A percentile compares a stretch with the other conserved stretches of the same genome.
Conservation (phyloP, 129 eudicot genomes). For the Ambrosia trifida region DNA sequence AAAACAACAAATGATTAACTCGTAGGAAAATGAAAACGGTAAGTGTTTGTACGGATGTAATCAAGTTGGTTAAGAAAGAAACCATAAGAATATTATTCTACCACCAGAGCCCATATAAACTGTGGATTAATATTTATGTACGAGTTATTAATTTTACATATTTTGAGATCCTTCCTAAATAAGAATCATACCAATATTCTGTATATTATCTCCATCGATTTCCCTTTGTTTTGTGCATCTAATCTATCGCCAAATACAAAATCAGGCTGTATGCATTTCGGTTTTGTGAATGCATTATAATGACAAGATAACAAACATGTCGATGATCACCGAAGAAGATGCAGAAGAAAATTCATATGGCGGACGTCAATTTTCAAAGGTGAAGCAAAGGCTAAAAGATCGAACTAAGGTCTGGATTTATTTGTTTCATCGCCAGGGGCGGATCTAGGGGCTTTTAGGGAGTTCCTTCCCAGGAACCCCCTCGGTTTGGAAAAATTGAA, state of each 20-base stretch:
- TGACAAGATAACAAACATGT: conserved; percentile 33
- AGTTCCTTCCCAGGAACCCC: no score
- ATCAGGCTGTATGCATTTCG: conserved; percentile 10
- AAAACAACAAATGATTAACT: background rate
- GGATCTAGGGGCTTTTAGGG: no score
- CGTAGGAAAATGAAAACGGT: background rate
- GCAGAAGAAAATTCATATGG: conserved; percentile 16
- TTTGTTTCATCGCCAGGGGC: conserved; percentile 1
- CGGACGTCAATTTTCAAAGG: conserved; percentile 30
- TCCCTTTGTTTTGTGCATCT: background rate
- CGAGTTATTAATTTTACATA: conserved; percentile 21
- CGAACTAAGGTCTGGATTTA: conserved; percentile 27
- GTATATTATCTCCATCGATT: background rate
- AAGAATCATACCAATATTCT: background rate
- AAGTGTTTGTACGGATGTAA: conserved; percentile 29
- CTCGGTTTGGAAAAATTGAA: no score
- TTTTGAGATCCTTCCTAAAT: background rate
- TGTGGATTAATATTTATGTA: conserved; percentile 23
- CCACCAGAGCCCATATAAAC: conserved; percentile 18
- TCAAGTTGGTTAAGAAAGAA: conserved; percentile 24
- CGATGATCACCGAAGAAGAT: conserved; percentile 36
- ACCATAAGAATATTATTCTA: background rate
- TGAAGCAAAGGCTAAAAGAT: conserved; percentile 38
- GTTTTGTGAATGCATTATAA: conserved; percentile 25
- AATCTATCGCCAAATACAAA: background rate